These are phyloP conservation scores for Saccharomyces uvarum DNA, from an alignment of 1,139 yeast genomes.

Conservation along the genomic window DNA sequence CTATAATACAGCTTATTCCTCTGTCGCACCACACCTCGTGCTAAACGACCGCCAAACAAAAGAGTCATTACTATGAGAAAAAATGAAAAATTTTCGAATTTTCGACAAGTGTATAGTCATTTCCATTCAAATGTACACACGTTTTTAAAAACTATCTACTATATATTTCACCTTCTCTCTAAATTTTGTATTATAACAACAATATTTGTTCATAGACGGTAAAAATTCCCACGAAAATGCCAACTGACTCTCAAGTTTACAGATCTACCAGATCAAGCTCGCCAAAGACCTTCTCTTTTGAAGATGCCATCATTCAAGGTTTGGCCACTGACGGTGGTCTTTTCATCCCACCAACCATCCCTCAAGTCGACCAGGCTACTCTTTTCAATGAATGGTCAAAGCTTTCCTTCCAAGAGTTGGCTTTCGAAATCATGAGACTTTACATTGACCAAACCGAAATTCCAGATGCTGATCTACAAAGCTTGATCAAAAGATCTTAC, in stretches of 20 bases:
- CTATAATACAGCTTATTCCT: slow-evolving; percentile 22
- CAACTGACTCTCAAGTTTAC: slow-evolving; percentile 47
- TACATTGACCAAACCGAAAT: slow-evolving; percentile 69
- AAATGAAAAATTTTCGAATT: not conserved
- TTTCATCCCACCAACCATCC: slow-evolving; percentile 78
- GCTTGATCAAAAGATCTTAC: slow-evolving; percentile 62
- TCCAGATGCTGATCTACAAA: slow-evolving; percentile 56
- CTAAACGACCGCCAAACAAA: not conserved
- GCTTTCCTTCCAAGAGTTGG: slow-evolving; percentile 74
- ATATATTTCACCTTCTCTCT: not conserved
- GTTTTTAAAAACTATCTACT: not conserved
- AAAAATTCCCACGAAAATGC: slow-evolving; percentile 15
- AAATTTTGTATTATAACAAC: slow-evolving; percentile 4
- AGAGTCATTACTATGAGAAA: not conserved
- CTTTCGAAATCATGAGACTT: slow-evolving; percentile 74
- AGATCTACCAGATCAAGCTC: slow-evolving; percentile 78
- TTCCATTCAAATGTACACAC: not conserved
- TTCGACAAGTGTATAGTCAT: slow-evolving; percentile 1
- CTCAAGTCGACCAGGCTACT: slow-evolving; percentile 55
- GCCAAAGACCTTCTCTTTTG: slow-evolving; percentile 60
- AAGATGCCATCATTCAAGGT: slow-evolving; percentile 89
- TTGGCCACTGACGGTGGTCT: slow-evolving; percentile 95
- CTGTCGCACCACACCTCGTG: not conserved
- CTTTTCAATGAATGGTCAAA: slow-evolving; percentile 58
- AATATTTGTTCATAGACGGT: slow-evolving; percentile 2